phyloP scores from a whole-genome alignment of 2,329 filamentous ascomycete genomes.

The Colletotrichum spinosum region DNA sequence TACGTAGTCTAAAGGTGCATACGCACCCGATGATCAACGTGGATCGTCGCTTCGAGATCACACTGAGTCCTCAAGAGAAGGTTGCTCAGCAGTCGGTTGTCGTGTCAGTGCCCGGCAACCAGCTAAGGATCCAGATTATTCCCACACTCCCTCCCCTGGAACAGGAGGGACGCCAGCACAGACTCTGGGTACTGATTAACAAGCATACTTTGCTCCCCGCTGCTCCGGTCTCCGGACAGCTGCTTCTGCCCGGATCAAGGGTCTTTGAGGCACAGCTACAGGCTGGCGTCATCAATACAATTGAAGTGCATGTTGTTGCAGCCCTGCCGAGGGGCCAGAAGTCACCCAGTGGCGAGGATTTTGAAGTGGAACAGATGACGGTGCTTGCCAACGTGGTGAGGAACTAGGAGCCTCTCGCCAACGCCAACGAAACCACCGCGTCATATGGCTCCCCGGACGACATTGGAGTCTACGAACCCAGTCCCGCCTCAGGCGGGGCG shows the following conservation, averaged over 20 bases:
- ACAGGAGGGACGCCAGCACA: constrained; percentile 74
- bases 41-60: constrained; percentile 70
- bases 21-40: constrained; percentile 76
- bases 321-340: constrained; percentile 72
- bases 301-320: constrained; percentile 83
- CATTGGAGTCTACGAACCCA: too few relatives aligned
- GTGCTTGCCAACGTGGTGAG: constrained; percentile 78
- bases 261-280: constrained; percentile 80
- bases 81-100: constrained; percentile 79
- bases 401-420: constrained; percentile 45
- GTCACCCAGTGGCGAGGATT: constrained; percentile 67
- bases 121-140: constrained; percentile 78
- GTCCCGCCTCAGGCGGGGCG: too few relatives aligned
- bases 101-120: constrained; percentile 73
- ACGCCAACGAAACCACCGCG: constrained; percentile 1
- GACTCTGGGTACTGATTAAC: constrained; percentile 80
- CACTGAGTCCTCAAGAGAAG: constrained; percentile 73
- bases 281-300: constrained; percentile 75
- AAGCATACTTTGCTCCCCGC: constrained; percentile 67
- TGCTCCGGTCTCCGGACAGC: constrained; percentile 65
- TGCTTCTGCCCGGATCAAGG: constrained; percentile 67
- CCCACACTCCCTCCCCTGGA: constrained; percentile 74
- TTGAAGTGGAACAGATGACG: constrained; percentile 83
- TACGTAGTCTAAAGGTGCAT: constrained; percentile 73
- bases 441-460: too few relatives aligned